Evolutionary conservation across 352 stramenopile species (phyloP).

Genomic region (Globisporangium canariense): DNA sequence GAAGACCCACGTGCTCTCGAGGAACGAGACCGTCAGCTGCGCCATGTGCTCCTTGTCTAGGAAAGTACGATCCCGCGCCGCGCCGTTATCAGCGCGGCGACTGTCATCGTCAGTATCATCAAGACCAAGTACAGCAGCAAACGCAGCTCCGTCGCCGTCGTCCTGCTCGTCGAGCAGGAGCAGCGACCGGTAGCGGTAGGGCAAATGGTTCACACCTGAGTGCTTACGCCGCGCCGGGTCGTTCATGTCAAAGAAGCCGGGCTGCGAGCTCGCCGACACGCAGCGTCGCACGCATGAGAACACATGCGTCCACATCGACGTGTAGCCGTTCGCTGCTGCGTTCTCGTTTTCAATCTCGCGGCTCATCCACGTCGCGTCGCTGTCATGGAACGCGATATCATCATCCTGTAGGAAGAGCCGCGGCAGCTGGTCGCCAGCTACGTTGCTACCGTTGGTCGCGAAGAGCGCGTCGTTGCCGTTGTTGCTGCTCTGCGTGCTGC

Average conservation of each 20-base stretch:
- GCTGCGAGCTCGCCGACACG: conserved; percentile 17
- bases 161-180: conserved; percentile 11
- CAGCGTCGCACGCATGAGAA: conserved; percentile 19
- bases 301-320: conserved; percentile 13
- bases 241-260: conserved; percentile 29
- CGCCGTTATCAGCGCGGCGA: conserved; percentile 23
- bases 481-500: conserved; percentile 6
- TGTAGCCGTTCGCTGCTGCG: neutral
- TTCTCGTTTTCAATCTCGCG: neutral
- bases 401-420: neutral
- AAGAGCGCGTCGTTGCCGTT: neutral
- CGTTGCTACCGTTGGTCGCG: neutral
- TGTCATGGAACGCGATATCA: conserved; percentile 1
- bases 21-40: conserved; percentile 39
- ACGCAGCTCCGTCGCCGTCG: neutral
- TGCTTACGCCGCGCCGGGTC: conserved; percentile 31
- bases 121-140: conserved; percentile 20
- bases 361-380: conserved; percentile 6
- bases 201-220: conserved; percentile 23
- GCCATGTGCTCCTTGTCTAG: conserved; percentile 51
- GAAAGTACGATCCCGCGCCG: conserved; percentile 21
- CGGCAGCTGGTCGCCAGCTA: neutral
- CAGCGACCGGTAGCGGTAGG: conserved; percentile 17
- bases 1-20: conserved; percentile 77
- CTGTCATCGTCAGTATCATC: conserved; percentile 15